Evolutionary conservation across 768 basidiomycete genomes (phyloP), one percentile per base, ranked within the genome.

Genomic region (Auriscalpium vulgare): DNA sequence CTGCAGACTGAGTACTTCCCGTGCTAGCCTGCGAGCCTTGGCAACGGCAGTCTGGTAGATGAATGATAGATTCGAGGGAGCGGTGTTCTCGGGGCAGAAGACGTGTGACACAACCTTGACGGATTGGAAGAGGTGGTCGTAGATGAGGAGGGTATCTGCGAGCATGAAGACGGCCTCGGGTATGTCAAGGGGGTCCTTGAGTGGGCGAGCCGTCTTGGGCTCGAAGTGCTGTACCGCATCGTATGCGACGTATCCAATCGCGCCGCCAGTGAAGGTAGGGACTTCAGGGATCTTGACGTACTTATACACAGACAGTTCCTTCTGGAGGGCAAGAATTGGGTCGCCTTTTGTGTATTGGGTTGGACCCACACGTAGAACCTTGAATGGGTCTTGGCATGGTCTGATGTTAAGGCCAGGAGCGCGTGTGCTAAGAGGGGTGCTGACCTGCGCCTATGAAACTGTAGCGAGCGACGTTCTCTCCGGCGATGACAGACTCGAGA

Each of bases 91-190:
- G 0, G 92, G 91, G 59, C 85, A 81, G 73, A 94, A 92, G 59
- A 98, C 89, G 68, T 99, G 97, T 16, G 95, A 95, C 63, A 98
- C 93, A 60, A 97, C 82, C 70, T 97, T 97, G 72, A 98, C 74
- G 38, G 80, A 91, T 71, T 97, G 95, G 76, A 82, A 97, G 57
- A 98, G 85, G 71, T 98, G 97, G 68, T 99, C 97, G 71, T 93
- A 98, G 65, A 98, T 83, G 69, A 99, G 81, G 60, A 99, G 80
- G 13, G 95, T 94, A 69, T 97, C 95, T 62, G 89, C 85, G 50
- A 98, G 81, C 92, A 99, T 97, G 78, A 98, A 97, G 59, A 91
- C 78, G 10, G 95, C 87, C 68, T 99, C 97, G 2, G 97, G 97
- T 56, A 98, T 88, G n/a, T 78, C 77, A 47, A 97, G 75, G 9